Conservation (phyloP, 2,329 filamentous ascomycete species). For the Septoria linicola region DNA sequence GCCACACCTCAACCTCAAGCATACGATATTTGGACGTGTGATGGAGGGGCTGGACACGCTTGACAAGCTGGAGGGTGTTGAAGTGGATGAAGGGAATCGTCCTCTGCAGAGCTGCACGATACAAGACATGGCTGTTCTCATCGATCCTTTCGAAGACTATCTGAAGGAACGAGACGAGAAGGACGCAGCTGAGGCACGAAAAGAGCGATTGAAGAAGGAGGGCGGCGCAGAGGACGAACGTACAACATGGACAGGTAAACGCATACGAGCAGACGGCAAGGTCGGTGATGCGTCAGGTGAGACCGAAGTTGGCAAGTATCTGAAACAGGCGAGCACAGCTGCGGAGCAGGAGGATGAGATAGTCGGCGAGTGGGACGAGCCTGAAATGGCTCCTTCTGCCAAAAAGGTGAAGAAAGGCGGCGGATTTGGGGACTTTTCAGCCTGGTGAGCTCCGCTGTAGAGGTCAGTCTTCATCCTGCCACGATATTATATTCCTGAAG, state of each 20-base stretch:
- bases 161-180: conserved; percentile 60
- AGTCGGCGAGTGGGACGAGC: conserved; percentile 60
- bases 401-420: conserved; percentile 68
- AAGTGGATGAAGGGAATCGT: conserved; percentile 70
- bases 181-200: conserved; percentile 61
- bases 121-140: conserved; percentile 77
- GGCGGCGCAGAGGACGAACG: conserved; percentile 83
- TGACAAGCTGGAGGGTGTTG: conserved; percentile 71
- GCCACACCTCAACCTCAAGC: conserved; percentile 87
- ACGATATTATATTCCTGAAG: neutral
- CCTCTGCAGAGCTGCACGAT: conserved; percentile 79
- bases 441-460: conserved; percentile 66
- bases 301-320: conserved; percentile 73
- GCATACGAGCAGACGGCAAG: conserved; percentile 68
- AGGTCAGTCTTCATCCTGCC: neutral
- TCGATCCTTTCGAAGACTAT: conserved; percentile 96
- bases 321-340: conserved; percentile 57
- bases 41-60: conserved; percentile 70
- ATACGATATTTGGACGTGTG: conserved; percentile 91
- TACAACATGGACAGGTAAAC: conserved; percentile 94
- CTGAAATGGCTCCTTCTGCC: conserved; percentile 64
- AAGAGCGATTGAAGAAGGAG: conserved; percentile 60
- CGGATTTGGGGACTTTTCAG: conserved; percentile 94
- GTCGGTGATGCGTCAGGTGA: conserved; percentile 49
- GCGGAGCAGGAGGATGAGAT: conserved; percentile 56